Base-by-base conservation (phyloP, 2,329 filamentous ascomycete genomes). In the Aureobasidium sp. region DNA sequence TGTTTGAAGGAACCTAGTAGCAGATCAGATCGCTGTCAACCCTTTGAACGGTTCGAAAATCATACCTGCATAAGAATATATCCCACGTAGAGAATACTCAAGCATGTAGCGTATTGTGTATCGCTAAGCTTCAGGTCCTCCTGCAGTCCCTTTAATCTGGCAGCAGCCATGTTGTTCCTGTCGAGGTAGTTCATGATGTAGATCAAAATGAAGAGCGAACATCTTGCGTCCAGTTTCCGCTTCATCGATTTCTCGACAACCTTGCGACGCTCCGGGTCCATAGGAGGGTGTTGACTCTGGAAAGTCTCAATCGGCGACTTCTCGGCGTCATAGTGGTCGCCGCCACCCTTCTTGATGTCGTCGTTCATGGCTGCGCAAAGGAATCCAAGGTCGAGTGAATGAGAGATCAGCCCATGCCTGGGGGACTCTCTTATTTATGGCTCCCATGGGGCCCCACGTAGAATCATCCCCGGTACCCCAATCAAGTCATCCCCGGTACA, bases 181-280 rank as follows among this genome's bases (percentile, higher is more conserved):
- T 86, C 83, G 14, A 88, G 74, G 72, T 89, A 91, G 74, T 91
- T 90, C 76, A 88, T 79, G 71, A 91, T 89, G 69, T 90, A 91
- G 76, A 91, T 88, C 66, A 90, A 72, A 52, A 91, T 83, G 62
- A 91, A 77, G 74, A 86, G 45, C n/a, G 57, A 36, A 29, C 55
- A 58, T 29, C 55, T 47, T 4, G 31, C 42, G 14, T 58, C 55
- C 12, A 58, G 34, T 22, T 58, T 58, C 31, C 55, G 29, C 55
- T 58, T 58, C 55, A 58, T 47, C 20, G 55, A 58, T 12, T 58
- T 58, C 39, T 58, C 55, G n/a, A 62, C 48, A 27, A 44, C 25
- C 12, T 34, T 47, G 41, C 59, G 59, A 29, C 51, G 48, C 12
- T 53, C 59, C 37, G 47, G 48, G 12, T 53, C 47, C 59, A 62